These are phyloP conservation scores for Eucalyptus pumila DNA, from an alignment of 345 rosid species.

Conservation along the genomic window DNA sequence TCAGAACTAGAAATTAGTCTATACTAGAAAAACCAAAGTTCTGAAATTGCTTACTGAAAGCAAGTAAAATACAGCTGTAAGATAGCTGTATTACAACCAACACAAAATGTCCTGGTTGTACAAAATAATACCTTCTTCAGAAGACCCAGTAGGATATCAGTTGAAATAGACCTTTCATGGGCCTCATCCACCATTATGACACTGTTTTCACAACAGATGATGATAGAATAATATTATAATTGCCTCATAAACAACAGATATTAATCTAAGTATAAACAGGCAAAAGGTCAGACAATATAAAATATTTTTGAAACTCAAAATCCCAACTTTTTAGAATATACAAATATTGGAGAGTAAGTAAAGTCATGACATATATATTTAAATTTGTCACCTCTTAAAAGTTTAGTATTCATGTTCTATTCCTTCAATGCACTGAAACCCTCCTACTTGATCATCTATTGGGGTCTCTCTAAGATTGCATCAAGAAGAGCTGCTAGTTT, in stretches of 20 bases:
- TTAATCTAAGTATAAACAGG: background rate
- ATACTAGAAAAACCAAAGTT: background rate
- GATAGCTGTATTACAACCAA: background rate
- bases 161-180: constrained; percentile 94
- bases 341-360: background rate
- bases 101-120: background rate
- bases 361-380: background rate
- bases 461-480: background rate
- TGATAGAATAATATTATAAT: background rate
- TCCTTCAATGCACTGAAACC: background rate
- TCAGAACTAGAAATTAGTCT: background rate
- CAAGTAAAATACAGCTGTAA: background rate
- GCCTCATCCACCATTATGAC: constrained; percentile 99
- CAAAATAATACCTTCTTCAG: constrained; percentile 60
- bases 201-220: constrained; percentile 15
- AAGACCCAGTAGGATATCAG: constrained; percentile 91
- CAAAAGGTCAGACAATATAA: background rate
- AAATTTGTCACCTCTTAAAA: background rate
- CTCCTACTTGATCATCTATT: background rate
- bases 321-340: background rate
- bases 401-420: background rate
- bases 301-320: background rate
- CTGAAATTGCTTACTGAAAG: background rate
- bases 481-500: background rate
- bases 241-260: background rate